Evolutionary conservation across 1,284 basidiomycete species (phyloP).

Genomic region (Grifola frondosa): DNA sequence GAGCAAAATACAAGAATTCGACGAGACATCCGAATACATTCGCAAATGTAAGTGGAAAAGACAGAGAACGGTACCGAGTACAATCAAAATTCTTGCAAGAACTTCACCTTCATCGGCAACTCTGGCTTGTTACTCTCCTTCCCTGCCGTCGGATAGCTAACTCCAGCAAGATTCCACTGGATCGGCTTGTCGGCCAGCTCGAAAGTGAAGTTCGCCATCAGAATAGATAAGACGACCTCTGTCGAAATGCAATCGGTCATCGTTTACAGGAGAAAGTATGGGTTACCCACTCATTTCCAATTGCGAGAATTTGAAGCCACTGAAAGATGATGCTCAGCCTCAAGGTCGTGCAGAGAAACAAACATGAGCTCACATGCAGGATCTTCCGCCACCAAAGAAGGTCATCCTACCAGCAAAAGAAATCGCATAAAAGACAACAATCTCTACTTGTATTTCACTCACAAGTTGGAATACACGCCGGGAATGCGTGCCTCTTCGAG

Average conservation of each 20-base stretch:
- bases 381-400: conserved; percentile 32
- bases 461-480: conserved; percentile 22
- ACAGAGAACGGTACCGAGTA: no score
- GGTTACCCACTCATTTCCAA: conserved; percentile 34
- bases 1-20: no score
- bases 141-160: conserved; percentile 15
- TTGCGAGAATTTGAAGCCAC: conserved; percentile 34
- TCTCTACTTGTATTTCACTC: conserved; percentile 1
- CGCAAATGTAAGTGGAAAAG: no score
- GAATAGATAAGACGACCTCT: conserved; percentile 17
- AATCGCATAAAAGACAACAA: no score
- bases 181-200: conserved; percentile 11
- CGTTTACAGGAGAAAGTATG: not conserved
- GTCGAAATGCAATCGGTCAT: not conserved
- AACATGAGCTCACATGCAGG: conserved; percentile 30
- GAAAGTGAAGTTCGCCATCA: conserved; percentile 17
- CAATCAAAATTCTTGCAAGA: no score
- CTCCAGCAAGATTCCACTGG: conserved; percentile 14
- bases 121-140: conserved; percentile 9
- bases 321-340: conserved; percentile 4
- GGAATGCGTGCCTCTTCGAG: conserved; percentile 15
- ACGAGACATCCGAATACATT: no score
- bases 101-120: conserved; percentile 12
- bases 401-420: not conserved
- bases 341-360: not conserved